Evolutionary conservation across 2,329 filamentous ascomycete species (phyloP).

Genomic region (Colletotrichum tanaceti): DNA sequence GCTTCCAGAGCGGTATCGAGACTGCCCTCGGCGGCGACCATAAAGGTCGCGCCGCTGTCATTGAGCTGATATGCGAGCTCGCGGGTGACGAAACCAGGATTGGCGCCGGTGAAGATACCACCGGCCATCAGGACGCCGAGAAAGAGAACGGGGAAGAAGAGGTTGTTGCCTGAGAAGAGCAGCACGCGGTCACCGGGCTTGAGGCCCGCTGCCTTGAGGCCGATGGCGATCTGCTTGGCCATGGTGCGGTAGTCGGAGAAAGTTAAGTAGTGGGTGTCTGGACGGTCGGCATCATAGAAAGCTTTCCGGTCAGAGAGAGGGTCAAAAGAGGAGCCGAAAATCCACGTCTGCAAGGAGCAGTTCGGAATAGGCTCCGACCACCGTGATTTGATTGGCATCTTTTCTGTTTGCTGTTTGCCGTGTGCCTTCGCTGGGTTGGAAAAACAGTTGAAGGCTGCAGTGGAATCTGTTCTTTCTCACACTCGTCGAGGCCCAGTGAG

Average conservation of each 20-base stretch:
- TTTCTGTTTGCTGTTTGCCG: constrained; percentile 5
- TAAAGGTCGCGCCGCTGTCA: constrained; percentile 75
- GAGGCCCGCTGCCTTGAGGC: constrained; percentile 73
- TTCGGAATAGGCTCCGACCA: constrained; percentile 58
- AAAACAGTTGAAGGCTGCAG: not conserved
- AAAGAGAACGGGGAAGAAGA: constrained; percentile 78
- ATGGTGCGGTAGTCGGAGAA: constrained; percentile 73
- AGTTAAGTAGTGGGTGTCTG: constrained; percentile 75
- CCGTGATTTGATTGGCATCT: constrained; percentile 62
- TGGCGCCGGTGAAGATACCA: constrained; percentile 81
- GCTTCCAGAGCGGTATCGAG: constrained; percentile 75
- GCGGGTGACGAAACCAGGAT: constrained; percentile 73
- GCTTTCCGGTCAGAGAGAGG: constrained; percentile 57
- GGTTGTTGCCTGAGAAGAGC: constrained; percentile 77
- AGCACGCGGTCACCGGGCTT: constrained; percentile 76
- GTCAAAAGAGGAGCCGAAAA: constrained; percentile 62
- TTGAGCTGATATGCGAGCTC: constrained; percentile 81
- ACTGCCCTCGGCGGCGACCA: constrained; percentile 71
- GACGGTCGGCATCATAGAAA: constrained; percentile 74
- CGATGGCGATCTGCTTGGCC: constrained; percentile 77
- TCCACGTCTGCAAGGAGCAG: constrained; percentile 66
- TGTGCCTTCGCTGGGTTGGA: not conserved
- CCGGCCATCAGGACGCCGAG: constrained; percentile 82
- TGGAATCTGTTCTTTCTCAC: not conserved
- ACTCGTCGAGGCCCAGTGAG: not conserved